Evolutionary conservation across 176 grass and related monocot species (phyloP).

Genomic region (Canna indica): DNA sequence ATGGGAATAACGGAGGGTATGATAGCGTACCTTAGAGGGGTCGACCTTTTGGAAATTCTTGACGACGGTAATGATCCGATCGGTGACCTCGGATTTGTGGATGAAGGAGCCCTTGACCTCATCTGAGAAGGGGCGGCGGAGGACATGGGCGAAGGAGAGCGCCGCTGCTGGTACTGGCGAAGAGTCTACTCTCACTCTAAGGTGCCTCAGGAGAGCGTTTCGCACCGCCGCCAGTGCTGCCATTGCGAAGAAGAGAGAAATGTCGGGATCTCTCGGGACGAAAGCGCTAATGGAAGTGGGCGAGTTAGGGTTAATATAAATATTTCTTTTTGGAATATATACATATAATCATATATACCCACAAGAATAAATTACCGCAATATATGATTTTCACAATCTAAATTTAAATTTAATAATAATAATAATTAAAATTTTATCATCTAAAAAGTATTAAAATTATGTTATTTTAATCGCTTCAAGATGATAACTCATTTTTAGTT

Average conservation of each 20-base stretch:
- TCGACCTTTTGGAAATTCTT: conserved; percentile 20
- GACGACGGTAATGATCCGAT: conserved; percentile 14
- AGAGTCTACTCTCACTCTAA: conserved; percentile 1
- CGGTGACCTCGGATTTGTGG: conserved; percentile 18
- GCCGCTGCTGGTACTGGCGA: neutral
- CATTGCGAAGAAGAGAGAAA: neutral
- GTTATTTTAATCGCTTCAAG: no score
- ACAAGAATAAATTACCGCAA: neutral
- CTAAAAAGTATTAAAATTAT: no score
- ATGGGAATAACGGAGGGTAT: neutral
- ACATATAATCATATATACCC: neutral
- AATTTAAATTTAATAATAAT: no score
- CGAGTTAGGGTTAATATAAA: neutral
- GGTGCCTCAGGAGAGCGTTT: conserved; percentile 7
- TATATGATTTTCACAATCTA: no score
- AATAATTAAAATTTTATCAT: no score
- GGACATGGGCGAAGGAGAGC: neutral
- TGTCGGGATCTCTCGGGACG: neutral
- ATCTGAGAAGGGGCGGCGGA: neutral
- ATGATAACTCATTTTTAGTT: no score
- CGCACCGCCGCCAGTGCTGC: conserved; percentile 7
- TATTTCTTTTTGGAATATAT: conserved; percentile 27
- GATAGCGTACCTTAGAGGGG: conserved; percentile 10
- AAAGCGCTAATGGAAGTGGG: neutral
- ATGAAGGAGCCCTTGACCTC: conserved; percentile 7